These are phyloP conservation scores for Neurospora intermedia DNA, from an alignment of 495 filamentous ascomycete genomes.

Conservation along the genomic window DNA sequence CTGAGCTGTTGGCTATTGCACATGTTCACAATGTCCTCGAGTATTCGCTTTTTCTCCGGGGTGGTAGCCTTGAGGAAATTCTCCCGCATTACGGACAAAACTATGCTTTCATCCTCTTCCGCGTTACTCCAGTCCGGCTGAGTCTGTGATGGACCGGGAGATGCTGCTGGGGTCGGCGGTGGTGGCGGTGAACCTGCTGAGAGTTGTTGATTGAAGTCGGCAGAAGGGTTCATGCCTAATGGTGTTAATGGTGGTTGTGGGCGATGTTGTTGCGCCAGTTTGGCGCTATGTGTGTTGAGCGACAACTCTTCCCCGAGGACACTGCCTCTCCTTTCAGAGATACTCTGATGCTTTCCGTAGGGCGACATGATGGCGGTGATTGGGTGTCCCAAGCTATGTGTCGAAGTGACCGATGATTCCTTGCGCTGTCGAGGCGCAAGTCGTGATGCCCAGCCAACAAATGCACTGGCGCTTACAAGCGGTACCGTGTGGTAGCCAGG, in stretches of 20 bases:
- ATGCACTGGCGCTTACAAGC: neutral
- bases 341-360: conserved; percentile 28
- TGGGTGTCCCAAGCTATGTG: neutral
- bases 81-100: conserved; percentile 37
- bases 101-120: conserved; percentile 41
- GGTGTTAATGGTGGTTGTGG: conserved; percentile 46
- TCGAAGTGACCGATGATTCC: neutral
- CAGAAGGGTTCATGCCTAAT: conserved; percentile 42
- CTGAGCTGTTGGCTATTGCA: conserved; percentile 91
- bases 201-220: conserved; percentile 42
- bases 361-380: conserved; percentile 22
- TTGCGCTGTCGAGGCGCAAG: neutral
- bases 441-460: neutral
- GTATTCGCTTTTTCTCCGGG: conserved; percentile 46
- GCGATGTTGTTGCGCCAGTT: conserved; percentile 35
- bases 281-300: conserved; percentile 32
- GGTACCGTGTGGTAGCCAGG: neutral
- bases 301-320: conserved; percentile 33
- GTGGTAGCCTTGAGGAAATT: conserved; percentile 41
- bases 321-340: conserved; percentile 35
- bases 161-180: conserved; percentile 46
- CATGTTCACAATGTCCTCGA: conserved; percentile 77
- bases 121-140: conserved; percentile 43
- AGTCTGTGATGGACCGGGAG: conserved; percentile 41
- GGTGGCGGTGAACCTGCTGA: conserved; percentile 41